A percentile compares a stretch with the other conserved stretches of the same genome.
Evolutionary conservation across 306 rosid genomes (phyloP).

Genomic region (Cicer chorassanicum): DNA sequence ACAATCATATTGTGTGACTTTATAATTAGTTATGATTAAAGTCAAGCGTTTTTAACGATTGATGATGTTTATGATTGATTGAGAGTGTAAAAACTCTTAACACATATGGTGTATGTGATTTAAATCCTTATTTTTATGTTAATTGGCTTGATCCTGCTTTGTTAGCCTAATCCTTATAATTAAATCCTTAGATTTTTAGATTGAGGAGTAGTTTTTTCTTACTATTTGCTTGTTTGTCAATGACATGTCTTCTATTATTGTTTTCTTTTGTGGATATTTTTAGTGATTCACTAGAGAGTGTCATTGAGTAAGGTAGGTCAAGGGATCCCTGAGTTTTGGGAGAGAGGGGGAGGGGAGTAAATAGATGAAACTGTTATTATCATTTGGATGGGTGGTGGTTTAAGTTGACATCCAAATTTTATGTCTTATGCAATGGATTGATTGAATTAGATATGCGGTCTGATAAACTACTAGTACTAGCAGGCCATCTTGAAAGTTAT

Average conservation of each 20-base stretch:
- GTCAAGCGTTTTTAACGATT: too few species aligned
- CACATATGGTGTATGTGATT: too few species aligned
- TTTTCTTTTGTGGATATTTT: background rate
- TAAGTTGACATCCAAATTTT: constrained; percentile 23
- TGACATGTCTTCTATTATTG: constrained; percentile 3
- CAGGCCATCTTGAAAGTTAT: background rate
- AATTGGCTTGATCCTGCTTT: background rate
- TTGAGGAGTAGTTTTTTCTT: background rate
- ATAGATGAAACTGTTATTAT: background rate
- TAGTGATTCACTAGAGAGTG: constrained; percentile 3
- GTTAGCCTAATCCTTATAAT: constrained; percentile 27
- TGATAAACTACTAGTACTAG: background rate
- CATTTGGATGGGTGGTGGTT: constrained; percentile 28
- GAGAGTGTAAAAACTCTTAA: too few species aligned
- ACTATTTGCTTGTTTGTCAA: background rate
- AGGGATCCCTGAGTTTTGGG: constrained; percentile 13
- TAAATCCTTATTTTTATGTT: background rate
- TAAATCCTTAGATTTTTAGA: constrained; percentile 22
- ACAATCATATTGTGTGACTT: too few species aligned
- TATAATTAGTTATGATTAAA: too few species aligned
- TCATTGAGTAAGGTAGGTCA: constrained; percentile 5
- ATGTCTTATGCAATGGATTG: background rate
- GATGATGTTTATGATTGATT: too few species aligned
- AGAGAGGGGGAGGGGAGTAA: constrained; percentile 8
- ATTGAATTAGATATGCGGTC: background rate